A percentile compares a stretch with the other conserved stretches of the same genome.
These are phyloP conservation scores for Agrocybe praecox DNA, from an alignment of 768 basidiomycete species.

Conservation along the genomic window DNA sequence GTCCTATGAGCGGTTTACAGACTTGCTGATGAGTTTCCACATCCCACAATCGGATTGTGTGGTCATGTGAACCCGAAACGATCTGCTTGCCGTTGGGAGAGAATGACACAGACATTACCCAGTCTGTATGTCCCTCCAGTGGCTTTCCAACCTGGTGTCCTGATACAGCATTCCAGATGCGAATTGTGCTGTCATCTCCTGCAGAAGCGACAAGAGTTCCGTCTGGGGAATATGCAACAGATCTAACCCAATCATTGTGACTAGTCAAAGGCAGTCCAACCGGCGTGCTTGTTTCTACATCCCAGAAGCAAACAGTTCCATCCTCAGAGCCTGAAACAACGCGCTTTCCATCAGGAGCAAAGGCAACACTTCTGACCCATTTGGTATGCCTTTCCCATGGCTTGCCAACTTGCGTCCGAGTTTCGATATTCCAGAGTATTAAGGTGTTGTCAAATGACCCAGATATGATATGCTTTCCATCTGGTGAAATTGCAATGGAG, in stretches of 20 bases:
- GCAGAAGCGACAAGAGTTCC: not conserved
- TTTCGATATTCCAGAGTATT: not conserved
- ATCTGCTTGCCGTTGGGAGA: slow-evolving; percentile 11
- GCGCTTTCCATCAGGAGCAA: not conserved
- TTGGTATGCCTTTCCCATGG: not conserved
- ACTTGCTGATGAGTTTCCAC: not conserved
- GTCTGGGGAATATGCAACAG: not conserved
- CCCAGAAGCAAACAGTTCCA: not conserved
- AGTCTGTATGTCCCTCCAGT: not conserved
- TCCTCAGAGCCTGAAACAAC: not conserved
- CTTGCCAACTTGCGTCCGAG: not conserved
- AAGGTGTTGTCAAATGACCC: not conserved
- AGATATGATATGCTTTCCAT: not conserved
- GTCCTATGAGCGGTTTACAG: not conserved
- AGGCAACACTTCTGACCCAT: not conserved
- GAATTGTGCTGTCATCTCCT: not conserved
- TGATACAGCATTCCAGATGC: not conserved
- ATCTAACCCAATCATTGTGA: not conserved
- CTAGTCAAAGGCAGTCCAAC: not conserved
- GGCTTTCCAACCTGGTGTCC: not conserved
- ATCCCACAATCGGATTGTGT: slow-evolving; percentile 14
- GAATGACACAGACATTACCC: slow-evolving; percentile 2
- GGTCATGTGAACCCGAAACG: slow-evolving; percentile 7
- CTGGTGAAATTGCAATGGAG: not conserved
- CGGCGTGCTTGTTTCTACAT: not conserved